Base-by-base conservation (phyloP, 2,329 filamentous ascomycete species). In the Xylaria sp. region DNA sequence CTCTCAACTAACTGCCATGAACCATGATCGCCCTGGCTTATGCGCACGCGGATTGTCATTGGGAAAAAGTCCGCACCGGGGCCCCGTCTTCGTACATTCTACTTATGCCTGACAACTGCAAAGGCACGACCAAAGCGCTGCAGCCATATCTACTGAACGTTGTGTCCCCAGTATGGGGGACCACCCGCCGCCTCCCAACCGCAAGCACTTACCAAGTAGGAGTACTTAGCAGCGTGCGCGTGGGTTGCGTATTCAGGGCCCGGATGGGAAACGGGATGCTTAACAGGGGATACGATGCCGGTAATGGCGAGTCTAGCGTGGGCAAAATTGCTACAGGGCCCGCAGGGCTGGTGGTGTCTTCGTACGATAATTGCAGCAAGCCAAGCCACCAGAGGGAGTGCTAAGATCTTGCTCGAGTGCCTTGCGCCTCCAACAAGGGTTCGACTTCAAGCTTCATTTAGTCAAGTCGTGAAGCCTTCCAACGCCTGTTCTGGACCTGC, bases 21-120 rank as follows among this genome's bases (percentile, higher is more conserved):
- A 78, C 77, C 72, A 74, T 76, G 77, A 79, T 79, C 76, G 67
- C 63, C 72, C 71, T 70, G 61, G 63, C 68, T 66, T 67, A 64
- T 67, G 62, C 62, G 56, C 41, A 54, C 37, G 60, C 56, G 51
- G 56, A 58, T 54, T 62, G 62, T 55, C 58, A 64, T 60, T 64
- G 62, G 62, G 49, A 64, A 66, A n/a, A 64, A 60, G 37, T 53
- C 55, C 64, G 61, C 65, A 68, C 65, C 58, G 63, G 65, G 40
- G 62, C 57, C 54, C 70, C 70, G 63, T 71, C 46, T 52, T 60
- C 64, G 53, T 69, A 71, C 70, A 71, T 70, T 66, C 66, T 68
- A 64, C 67, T 65, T 67, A 68, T 62, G 66, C 67, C 67, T 67
- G 66, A 67, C 63, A 68, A 67, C 59, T 58, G 57, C 60, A 57